Base-by-base conservation (phyloP, 1,284 basidiomycete species). In the Sporisorium exsertum region DNA sequence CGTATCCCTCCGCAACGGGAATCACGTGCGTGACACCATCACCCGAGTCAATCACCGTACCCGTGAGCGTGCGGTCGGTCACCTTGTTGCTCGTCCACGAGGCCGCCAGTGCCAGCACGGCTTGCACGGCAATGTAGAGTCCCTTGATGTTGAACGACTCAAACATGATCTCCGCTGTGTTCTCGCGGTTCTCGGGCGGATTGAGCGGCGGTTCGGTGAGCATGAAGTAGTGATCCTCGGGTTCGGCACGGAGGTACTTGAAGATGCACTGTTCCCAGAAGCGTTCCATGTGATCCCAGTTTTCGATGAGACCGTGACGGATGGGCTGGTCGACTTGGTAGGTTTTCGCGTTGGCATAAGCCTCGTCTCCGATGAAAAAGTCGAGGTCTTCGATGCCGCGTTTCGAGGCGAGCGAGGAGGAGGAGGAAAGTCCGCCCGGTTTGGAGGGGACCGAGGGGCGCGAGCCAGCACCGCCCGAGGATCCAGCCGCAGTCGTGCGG, bases 231-330 rank as follows among this genome's bases (percentile, higher is more conserved):
- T 99, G 97, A 87, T 99, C 97, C 87, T 99, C 97, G 15, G 97
- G 97, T 87, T 99, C 97, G 15, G 95, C 95, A 67, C 96, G 90
- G 71, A 99, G 89, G 88, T 99, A 99, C 88, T 99, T 99, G 91
- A 99, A 99, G 90, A 99, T 99, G 67, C 93, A 94, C 88, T 99
- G 96, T 87, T 98, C 95, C 97, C 96, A 99, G 87, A 95, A 99
- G 12, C 97, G 89, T 87, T 99, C 97, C 97, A 99, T 99, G 82
- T 97, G 91, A 87, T 99, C 97, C 97, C 97, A 99, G 86, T 99
- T 98, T 79, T 99, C 97, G 84, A 99, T 97, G 91, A 94, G 92
- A 42, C 97, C 97, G 86, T 99, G 97, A 62, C 93, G 91, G 85
- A 99, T 98, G 24, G 97, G 97, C 87, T 98, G 97, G 87, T 96